Evolutionary conservation across 192 early-diverging fungal genomes (phyloP).

Genomic region (Fimicolochytrium jonesii): DNA sequence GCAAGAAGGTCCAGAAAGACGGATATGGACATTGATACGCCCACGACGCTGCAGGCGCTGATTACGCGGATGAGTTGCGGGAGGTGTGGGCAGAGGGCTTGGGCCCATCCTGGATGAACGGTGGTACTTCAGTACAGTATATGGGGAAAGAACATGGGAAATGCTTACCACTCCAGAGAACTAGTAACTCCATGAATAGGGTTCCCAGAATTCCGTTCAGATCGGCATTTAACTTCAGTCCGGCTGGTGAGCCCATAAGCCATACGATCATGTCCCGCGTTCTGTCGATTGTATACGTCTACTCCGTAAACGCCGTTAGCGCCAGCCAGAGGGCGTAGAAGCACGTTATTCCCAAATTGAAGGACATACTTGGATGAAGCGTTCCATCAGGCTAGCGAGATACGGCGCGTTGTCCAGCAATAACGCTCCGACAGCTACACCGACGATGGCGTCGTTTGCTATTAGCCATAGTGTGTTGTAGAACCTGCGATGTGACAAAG

Average conservation of each 20-base stretch:
- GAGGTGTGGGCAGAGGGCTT: constrained; percentile 29
- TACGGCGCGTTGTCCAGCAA: constrained; percentile 57
- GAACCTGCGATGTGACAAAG: constrained; percentile 53
- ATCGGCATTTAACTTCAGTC: constrained; percentile 93
- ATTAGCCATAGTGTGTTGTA: constrained; percentile 96
- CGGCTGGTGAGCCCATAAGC: constrained; percentile 90
- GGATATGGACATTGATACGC: constrained; percentile 79
- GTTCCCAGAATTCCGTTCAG: constrained; percentile 85
- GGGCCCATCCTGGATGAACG: constrained; percentile 23
- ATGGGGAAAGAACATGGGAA: background rate
- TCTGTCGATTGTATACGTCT: constrained; percentile 68
- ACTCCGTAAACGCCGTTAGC: background rate
- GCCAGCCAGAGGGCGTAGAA: too few species aligned
- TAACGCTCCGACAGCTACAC: constrained; percentile 69
- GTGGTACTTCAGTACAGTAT: background rate
- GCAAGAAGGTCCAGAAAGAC: constrained; percentile 80
- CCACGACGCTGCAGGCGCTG: constrained; percentile 73
- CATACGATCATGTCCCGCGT: constrained; percentile 75
- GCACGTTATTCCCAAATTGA: too few species aligned
- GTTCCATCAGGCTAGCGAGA: constrained; percentile 2
- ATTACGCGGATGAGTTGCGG: constrained; percentile 64
- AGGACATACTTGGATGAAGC: constrained; percentile 5
- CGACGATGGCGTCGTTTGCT: constrained; percentile 88
- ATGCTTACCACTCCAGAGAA: constrained; percentile 71
- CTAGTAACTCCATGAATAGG: constrained; percentile 83